Evolutionary conservation across 768 basidiomycete species (phyloP).

Genomic region (Solioccasus polychromus): DNA sequence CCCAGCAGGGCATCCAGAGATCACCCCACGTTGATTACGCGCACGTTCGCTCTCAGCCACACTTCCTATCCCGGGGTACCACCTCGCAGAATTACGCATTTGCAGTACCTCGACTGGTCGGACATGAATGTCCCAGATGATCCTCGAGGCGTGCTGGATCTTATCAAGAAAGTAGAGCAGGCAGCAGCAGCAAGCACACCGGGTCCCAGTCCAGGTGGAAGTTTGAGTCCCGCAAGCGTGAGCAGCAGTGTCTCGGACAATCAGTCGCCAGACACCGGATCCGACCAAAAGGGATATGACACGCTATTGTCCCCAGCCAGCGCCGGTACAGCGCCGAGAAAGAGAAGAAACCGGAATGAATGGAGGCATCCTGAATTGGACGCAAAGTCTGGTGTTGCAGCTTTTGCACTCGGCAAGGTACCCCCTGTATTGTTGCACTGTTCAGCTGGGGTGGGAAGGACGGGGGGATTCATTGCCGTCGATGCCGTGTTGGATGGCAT

Average conservation of each 20-base stretch:
- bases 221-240: constrained; percentile 19
- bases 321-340: constrained; percentile 2
- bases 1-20: constrained; percentile 8
- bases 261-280: constrained; percentile 16
- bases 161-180: constrained; percentile 67
- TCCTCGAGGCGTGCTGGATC: constrained; percentile 66
- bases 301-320: constrained; percentile 18
- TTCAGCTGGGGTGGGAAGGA: constrained; percentile 93
- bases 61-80: constrained; percentile 54
- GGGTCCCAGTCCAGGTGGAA: constrained; percentile 28
- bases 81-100: constrained; percentile 71
- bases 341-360: constrained; percentile 14
- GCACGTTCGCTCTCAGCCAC: constrained; percentile 70
- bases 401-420: constrained; percentile 43
- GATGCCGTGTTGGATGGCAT: constrained; percentile 82
- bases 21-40: constrained; percentile 42
- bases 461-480: constrained; percentile 89
- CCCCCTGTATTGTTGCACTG: constrained; percentile 81
- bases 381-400: constrained; percentile 51
- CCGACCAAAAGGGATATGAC: constrained; percentile 4
- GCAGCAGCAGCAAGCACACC: constrained; percentile 28
- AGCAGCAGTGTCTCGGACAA: constrained; percentile 15
- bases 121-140: constrained; percentile 94
- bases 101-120: constrained; percentile 95
- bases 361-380: constrained; percentile 46